Evolutionary conservation across 257 asterid species (phyloP), one percentile per base, ranked within the genome.

Genomic region (Apocynum venetum): DNA sequence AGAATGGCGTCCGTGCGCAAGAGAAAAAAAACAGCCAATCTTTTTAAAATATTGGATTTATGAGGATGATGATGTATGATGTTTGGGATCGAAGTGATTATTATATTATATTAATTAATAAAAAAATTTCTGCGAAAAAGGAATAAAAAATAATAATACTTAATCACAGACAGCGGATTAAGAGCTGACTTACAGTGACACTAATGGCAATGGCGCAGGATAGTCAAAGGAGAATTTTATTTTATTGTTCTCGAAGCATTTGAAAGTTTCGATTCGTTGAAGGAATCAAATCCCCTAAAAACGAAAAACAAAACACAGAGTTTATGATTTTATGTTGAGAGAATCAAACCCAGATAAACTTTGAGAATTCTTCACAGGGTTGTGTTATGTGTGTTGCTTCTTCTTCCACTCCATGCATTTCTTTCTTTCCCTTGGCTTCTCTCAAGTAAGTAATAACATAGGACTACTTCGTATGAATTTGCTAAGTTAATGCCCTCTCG

Each of bases 171-270:
- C 73, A 80, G 83, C 84, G 80, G 89, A 81, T 77, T 78, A 36
- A 81, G 83, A 79, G 85, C 88, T 82, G 89, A 86, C 96, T 87
- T 87, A 89, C 92, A 75, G 88, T 73, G 87, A 84, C 86, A 84
- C 82, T 81, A 80, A 80, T 67, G 84, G 84, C 77, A 67, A 81
- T 77, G 82, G 72, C 76, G 78, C 84, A 79, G 79, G 75, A 73
- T 66, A 80, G 82, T 82, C 82, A 75, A 80, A 44, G 71, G 69
- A 48, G 64, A 48, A 44, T 53, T 53, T 56, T 19, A 2, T 36
- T 48, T 47, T 63, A 49, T 64, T 38, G 43, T 36, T 65, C 17
- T 35, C 4, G 11, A 75, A 3, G 10, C 1, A 6, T 48, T 77
- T 72, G 67, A 68, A 31, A 56, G 80, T 74, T 56, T 78, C 77